phyloP scores from a whole-genome alignment of 768 basidiomycete species.

The Tulasnella sp. region DNA sequence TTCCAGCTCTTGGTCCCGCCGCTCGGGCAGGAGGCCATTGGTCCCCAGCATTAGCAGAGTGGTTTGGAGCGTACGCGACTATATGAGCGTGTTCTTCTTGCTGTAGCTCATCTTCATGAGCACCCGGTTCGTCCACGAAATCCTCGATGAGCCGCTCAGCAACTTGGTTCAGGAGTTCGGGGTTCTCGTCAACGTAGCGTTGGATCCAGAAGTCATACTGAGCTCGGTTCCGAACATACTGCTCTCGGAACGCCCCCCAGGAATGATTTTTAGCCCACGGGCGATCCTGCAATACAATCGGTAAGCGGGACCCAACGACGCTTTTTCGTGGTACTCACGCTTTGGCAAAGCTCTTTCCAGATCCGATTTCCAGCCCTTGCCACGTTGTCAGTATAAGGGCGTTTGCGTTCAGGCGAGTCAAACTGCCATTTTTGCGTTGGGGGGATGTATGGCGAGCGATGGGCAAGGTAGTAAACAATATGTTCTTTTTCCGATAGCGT shows the following conservation, averaged over 20 bases:
- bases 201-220: conserved; percentile 4
- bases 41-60: not conserved
- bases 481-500: not conserved
- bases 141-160: not conserved
- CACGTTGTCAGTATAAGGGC: not conserved
- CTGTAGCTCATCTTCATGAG: not conserved
- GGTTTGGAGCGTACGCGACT: not conserved
- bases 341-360: not conserved
- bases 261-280: not conserved
- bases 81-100: not conserved
- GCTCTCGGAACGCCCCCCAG: not conserved
- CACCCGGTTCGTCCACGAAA: not conserved
- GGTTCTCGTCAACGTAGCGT: not conserved
- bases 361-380: not conserved
- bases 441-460: not conserved
- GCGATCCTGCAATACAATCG: not conserved
- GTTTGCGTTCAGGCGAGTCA: not conserved
- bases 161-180: not conserved
- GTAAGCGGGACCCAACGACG: not conserved
- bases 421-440: not conserved
- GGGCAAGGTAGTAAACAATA: not conserved
- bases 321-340: not conserved
- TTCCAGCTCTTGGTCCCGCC: not conserved
- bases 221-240: not conserved
- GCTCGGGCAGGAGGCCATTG: not conserved